A percentile compares a stretch with the other conserved stretches of the same genome.
phyloP scores from a whole-genome alignment of 768 basidiomycete genomes.

The Boletus tomentosulus region DNA sequence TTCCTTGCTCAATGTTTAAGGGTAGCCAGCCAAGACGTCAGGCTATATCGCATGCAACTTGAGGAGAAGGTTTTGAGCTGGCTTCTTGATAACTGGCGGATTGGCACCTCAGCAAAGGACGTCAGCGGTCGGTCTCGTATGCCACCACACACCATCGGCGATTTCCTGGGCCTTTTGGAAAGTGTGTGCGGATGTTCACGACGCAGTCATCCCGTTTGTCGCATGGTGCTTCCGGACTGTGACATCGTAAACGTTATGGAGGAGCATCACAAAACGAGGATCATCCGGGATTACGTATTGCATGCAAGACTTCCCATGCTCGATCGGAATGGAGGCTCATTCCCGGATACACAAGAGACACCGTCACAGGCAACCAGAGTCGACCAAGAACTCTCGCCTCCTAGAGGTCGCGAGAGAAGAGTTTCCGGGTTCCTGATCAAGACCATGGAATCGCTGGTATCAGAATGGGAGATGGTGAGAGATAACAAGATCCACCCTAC shows the following conservation, averaged over 20 bases:
- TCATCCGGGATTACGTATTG: conserved; percentile 70
- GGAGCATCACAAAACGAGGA: conserved; percentile 51
- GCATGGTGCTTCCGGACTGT: conserved; percentile 66
- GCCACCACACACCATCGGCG: conserved; percentile 51
- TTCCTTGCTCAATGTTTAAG: conserved; percentile 70
- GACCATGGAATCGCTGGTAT: conserved; percentile 47
- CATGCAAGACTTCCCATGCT: conserved; percentile 55
- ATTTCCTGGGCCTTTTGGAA: conserved; percentile 61
- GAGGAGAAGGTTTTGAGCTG: conserved; percentile 83
- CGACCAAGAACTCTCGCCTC: conserved; percentile 38
- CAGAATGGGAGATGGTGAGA: conserved; percentile 45
- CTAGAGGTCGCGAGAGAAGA: conserved; percentile 56
- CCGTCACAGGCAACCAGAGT: conserved; percentile 3
- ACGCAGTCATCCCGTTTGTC: conserved; percentile 42
- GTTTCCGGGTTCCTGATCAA: conserved; percentile 61
- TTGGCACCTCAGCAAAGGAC: conserved; percentile 38
- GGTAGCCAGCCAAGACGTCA: conserved; percentile 75
- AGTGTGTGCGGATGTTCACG: conserved; percentile 56
- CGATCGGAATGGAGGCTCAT: conserved; percentile 8
- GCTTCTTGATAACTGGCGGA: conserved; percentile 70
- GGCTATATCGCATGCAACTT: conserved; percentile 79
- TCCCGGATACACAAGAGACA: conserved; percentile 5
- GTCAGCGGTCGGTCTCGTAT: conserved; percentile 38
- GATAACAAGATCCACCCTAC: conserved; percentile 38
- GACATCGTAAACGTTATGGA: conserved; percentile 56